These are phyloP conservation scores for Maudiozyma saulgeensis DNA, from an alignment of 805 yeast genomes.

Conservation along the genomic window DNA sequence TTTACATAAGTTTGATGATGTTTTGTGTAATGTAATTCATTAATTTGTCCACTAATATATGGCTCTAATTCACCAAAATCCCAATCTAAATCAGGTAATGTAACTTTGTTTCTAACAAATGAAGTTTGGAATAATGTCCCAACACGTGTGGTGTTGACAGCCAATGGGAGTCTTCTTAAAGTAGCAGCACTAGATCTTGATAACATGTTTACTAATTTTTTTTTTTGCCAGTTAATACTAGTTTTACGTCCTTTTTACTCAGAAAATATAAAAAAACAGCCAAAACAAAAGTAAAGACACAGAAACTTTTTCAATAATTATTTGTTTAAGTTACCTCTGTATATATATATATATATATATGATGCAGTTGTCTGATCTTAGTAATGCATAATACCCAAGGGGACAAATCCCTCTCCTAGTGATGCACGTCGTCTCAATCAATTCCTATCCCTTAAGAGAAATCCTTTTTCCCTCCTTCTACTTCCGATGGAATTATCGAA, in stretches of 20 bases:
- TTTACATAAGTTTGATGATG: slow-evolving; percentile 89
- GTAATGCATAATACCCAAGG: too few species aligned
- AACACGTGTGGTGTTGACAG: too few species aligned
- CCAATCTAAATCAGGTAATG: slow-evolving; percentile 74
- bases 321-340: too few species aligned
- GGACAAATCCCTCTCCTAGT: too few species aligned
- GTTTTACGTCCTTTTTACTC: background rate
- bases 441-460: too few species aligned
- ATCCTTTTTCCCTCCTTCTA: too few species aligned
- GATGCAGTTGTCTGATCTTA: too few species aligned
- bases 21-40: slow-evolving; percentile 78
- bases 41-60: slow-evolving; percentile 73
- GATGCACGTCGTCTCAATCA: too few species aligned
- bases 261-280: background rate
- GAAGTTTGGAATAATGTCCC: background rate
- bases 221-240: background rate
- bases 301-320: too few species aligned
- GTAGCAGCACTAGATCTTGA: slow-evolving; percentile 3
- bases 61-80: slow-evolving; percentile 85
- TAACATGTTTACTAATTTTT: slow-evolving; percentile 4
- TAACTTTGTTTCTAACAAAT: slow-evolving; percentile 47
- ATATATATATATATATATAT: too few species aligned
- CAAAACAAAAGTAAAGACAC: too few species aligned
- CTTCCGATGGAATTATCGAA: background rate
- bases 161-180: background rate